Evolutionary conservation across 2,329 filamentous ascomycete genomes (phyloP), one percentile per base, ranked within the genome.

Genomic region (Venturia aucupariae): DNA sequence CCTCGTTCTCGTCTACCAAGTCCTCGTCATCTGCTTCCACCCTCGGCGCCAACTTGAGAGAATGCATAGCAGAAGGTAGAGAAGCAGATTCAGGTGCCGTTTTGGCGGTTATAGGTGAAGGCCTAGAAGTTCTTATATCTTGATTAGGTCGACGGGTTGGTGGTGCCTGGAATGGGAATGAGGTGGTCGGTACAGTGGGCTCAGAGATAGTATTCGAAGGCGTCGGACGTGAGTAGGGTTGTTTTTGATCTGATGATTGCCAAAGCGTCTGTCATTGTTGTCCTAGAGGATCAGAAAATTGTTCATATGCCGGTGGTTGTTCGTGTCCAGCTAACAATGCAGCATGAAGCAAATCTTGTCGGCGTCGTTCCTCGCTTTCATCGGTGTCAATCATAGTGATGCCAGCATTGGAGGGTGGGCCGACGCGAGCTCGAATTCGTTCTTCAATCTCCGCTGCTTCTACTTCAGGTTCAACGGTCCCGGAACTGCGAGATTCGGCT

Each of bases 351-450:
- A 60, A 39, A 27, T 60, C 57, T 17, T 39, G 30, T 19, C 57
- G 11, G 15, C 32, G 32, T 19, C 57, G 19, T 60, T 60, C 57
- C 39, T 60, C 57, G 35, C 32, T 42, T 35, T 22, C 32, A 22
- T 60, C 57, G 27, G 19, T 60, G 57, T 60, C 32, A n/a, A 60
- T 27, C 57, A 60, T 60, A 5, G 57, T 60, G 8, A 60, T 60
- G 22, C 32, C 39, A 24, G 15, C n/a, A 15, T 60, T 41, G n/a
- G n/a, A 4, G n/a, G 32, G 35, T 42, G 32, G 22, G 19, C 57
- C 57, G 22, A 60, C 57, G 19, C 57, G 32, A 38, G 57, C 57
- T 24, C 32, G 57, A 22, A 60, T 60, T 2, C 39, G 19, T 27
- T 42, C 39, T 42, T 60, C 57, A 22, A 60, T 60, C 13, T 60